Base-by-base conservation (phyloP, 495 filamentous ascomycete species). In the Aspergillus panamensis region DNA sequence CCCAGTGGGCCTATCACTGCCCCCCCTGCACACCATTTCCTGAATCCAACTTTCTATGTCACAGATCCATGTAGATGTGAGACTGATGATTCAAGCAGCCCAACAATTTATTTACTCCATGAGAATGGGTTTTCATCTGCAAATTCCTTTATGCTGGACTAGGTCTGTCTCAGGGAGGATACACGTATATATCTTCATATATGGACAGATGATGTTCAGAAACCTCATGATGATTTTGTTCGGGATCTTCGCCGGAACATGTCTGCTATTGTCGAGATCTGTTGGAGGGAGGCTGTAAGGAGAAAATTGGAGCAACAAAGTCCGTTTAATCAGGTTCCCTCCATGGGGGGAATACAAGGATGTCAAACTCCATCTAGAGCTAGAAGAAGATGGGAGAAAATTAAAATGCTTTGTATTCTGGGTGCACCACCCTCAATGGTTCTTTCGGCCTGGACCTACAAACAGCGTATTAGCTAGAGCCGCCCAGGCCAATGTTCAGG, bases 101-200 rank as follows among this genome's bases (percentile, higher is more conserved):
- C 45, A 30, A 48, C 45, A 10, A 48, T 48, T 21, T 29, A 30
- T 48, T 14, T 48, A 48, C 45, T 48, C 45, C 17, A 30, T 25
- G 21, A 48, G 13, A 21, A 48, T 3, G 45, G 45, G 13, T 48
- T 30, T 20, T 48, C 45, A 14, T 48, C 45, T 4, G 3, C 10
- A 30, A 48, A 48, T 20, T 48, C 45, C 8, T 29, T 48, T 14
- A 29, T 48, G 5, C 29, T 48, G 10, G 45, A 48, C 8, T 19
- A 48, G 19, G 45, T 48, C 21, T 48, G 45, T 30, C 45, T 19
- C 0, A 48, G 45, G 29, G 45, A 48, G 8, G 45, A 48, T 8
- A 48, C 17, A 20, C 19, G 45, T 1, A 25, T 48, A 4, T 48
- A 48, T 29, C 45, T 48, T 48, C 44, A 35, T 13, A 8, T 35